phyloP scores from a whole-genome alignment of 345 rosid species.

The Bruguiera sexangula region DNA sequence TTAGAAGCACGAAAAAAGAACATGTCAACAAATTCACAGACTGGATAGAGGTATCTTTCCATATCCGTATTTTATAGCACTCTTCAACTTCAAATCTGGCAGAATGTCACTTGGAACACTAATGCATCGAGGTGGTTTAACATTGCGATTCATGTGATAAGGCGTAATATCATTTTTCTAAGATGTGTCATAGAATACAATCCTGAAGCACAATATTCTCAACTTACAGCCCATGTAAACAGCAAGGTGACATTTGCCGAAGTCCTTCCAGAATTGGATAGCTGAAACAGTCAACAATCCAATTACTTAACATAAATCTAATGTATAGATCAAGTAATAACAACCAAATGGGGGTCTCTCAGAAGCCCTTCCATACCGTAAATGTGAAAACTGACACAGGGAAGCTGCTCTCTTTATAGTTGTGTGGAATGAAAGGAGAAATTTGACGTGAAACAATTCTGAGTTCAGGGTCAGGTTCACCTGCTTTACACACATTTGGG shows the following conservation, averaged over 20 bases:
- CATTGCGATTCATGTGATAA: too few species aligned
- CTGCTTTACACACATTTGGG: conserved; percentile 37
- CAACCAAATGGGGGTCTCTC: background rate
- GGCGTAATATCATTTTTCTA: too few species aligned
- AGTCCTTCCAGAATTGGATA: conserved; percentile 64
- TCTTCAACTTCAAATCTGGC: too few species aligned
- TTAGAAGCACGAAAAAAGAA: too few species aligned
- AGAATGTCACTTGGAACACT: too few species aligned
- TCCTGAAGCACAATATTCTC: background rate
- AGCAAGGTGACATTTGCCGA: conserved; percentile 72
- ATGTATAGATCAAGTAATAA: conserved; percentile 3
- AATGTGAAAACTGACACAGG: conserved; percentile 84
- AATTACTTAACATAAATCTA: conserved; percentile 10
- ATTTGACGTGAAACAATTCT: conserved; percentile 80
- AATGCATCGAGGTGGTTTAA: too few species aligned
- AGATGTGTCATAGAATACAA: background rate
- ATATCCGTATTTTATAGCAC: too few species aligned
- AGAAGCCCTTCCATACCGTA: conserved; percentile 48
- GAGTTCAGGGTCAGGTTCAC: conserved; percentile 93
- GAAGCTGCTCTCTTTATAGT: conserved; percentile 90
- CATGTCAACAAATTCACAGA: too few species aligned
- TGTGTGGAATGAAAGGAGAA: conserved; percentile 90
- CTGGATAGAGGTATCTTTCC: too few species aligned
- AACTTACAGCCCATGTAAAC: conserved; percentile 92
- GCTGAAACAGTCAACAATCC: conserved; percentile 39